A percentile compares a stretch with the other conserved stretches of the same genome.
Conservation (phyloP, 768 basidiomycete genomes). For the Filobasidium floriforme region DNA sequence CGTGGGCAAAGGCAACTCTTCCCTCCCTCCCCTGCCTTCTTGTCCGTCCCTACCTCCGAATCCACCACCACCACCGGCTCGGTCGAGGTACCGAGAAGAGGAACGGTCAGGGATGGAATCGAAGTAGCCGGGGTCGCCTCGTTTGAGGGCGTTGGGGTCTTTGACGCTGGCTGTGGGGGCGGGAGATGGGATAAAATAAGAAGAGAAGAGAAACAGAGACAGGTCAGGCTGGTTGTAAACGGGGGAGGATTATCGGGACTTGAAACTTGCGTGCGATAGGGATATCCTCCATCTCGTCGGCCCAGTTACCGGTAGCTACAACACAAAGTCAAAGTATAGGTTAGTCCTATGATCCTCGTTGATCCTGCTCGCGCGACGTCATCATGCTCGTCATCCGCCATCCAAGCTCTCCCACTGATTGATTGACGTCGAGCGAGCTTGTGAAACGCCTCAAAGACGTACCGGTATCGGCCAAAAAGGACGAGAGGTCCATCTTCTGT, state of each 20-base stretch:
- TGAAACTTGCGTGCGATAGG: constrained; percentile 6
- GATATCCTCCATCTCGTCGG: constrained; percentile 81
- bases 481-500: constrained; percentile 85
- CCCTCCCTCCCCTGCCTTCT: constrained; percentile 54
- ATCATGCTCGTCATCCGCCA: neutral
- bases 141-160: constrained; percentile 35
- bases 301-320: constrained; percentile 86
- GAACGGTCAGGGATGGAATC: constrained; percentile 42
- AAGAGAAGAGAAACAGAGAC: too few relatives aligned
- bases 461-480: constrained; percentile 84
- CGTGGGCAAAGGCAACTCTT: constrained; percentile 92
- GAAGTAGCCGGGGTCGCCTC: constrained; percentile 44
- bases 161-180: constrained; percentile 28
- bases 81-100: constrained; percentile 22
- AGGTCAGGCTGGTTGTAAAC: neutral
- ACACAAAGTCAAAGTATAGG: too few relatives aligned
- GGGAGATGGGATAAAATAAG: neutral
- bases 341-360: neutral
- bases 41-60: constrained; percentile 28
- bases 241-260: neutral
- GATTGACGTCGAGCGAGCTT: neutral
- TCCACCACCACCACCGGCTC: constrained; percentile 49
- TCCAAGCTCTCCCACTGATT: too few relatives aligned
- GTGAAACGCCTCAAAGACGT: constrained; percentile 43
- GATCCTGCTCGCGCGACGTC: neutral